A percentile compares a stretch with the other conserved stretches of the same genome.
Conservation (phyloP, 495 filamentous ascomycete species). For the Hamigera avellanea region DNA sequence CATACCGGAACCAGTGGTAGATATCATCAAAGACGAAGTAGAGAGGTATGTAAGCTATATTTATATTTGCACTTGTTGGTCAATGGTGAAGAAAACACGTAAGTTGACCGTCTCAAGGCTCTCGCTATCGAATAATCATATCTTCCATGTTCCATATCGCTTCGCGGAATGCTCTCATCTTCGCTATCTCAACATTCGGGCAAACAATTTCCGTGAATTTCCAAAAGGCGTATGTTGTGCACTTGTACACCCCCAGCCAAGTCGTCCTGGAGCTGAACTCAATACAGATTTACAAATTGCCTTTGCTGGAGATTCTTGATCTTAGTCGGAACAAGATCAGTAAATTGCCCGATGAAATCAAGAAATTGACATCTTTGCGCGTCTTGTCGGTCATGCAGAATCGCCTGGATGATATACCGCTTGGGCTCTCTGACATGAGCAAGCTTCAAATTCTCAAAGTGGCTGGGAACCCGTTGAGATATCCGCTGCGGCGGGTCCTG, state of each 20-base stretch:
- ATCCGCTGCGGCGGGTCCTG: constrained; percentile 33
- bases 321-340: constrained; percentile 75
- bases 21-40: constrained; percentile 85
- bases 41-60: constrained; percentile 52
- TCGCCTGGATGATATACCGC: constrained; percentile 69
- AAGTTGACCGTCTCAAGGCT: constrained; percentile 41
- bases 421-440: constrained; percentile 76
- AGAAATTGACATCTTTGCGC: constrained; percentile 61
- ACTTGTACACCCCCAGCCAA: background rate
- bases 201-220: constrained; percentile 80
- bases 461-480: constrained; percentile 66
- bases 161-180: constrained; percentile 81
- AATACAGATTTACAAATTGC: constrained; percentile 61
- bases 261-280: background rate
- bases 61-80: no score
- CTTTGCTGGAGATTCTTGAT: constrained; percentile 84
- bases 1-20: constrained; percentile 81
- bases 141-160: constrained; percentile 64
- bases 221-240: constrained; percentile 57
- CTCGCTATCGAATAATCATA: constrained; percentile 79
- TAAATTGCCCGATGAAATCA: constrained; percentile 66
- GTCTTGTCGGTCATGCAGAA: constrained; percentile 77
- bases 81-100: no score
- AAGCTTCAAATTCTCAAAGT: constrained; percentile 80
- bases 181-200: constrained; percentile 88